phyloP scores from a whole-genome alignment of 140 eudicot species.

The Flaveria floridana region DNA sequence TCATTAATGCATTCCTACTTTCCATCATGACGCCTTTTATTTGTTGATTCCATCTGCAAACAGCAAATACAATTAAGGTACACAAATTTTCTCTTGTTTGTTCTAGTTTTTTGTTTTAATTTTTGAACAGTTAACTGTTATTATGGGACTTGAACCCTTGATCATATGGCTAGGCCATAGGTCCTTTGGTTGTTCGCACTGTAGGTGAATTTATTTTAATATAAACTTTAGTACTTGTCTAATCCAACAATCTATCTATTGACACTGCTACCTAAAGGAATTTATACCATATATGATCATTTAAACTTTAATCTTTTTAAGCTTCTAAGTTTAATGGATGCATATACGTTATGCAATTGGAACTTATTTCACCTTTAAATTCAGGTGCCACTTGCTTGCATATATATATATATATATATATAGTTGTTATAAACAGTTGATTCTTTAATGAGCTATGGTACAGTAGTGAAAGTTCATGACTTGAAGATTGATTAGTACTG shows the following conservation, averaged over 20 bases:
- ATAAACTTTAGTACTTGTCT: too few species aligned
- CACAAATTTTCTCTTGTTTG: conserved; percentile 19
- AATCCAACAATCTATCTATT: too few species aligned
- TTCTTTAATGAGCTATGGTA: conserved; percentile 3
- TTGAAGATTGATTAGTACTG: not conserved
- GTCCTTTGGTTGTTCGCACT: too few species aligned
- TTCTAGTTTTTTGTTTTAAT: not conserved
- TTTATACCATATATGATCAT: not conserved
- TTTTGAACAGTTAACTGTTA: too few species aligned
- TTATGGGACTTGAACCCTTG: too few species aligned
- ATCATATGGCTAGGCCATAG: too few species aligned
- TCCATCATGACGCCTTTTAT: conserved; percentile 19
- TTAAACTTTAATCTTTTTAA: not conserved
- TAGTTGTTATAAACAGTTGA: conserved; percentile 15
- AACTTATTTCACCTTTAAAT: not conserved
- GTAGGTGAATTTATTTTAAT: not conserved
- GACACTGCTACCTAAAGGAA: too few species aligned
- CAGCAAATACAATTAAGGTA: conserved; percentile 30
- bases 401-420: not conserved
- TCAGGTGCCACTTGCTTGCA: conserved; percentile 6
- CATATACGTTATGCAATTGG: not conserved
- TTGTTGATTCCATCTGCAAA: not conserved
- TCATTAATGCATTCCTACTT: conserved; percentile 34
- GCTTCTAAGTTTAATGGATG: conserved; percentile 13
- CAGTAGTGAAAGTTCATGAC: not conserved